Percentiles rank a stretch among this genome's conserved stretches.
Evolutionary conservation across 73 alveolate species (phyloP).

Genomic region (Urostyla sp.): DNA sequence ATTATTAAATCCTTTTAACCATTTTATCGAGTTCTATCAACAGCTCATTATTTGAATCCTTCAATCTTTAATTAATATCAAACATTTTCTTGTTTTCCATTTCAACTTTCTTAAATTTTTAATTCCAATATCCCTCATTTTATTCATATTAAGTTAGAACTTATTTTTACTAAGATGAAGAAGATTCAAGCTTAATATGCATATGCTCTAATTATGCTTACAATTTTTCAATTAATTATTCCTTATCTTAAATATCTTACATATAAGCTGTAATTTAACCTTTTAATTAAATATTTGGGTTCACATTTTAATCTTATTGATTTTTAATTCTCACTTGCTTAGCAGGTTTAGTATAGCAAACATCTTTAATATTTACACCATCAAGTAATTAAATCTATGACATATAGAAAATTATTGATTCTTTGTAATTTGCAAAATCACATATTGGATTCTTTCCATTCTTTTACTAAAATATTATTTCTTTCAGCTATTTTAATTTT

Average conservation of each 20-base stretch:
- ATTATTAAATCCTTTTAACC: constrained; percentile 21
- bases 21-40: constrained; percentile 29
- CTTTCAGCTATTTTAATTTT: not conserved
- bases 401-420: constrained; percentile 24
- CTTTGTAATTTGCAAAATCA: constrained; percentile 49
- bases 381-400: constrained; percentile 20
- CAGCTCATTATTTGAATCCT: constrained; percentile 12
- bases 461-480: not conserved
- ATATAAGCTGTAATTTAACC: not conserved
- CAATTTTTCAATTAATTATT: constrained; percentile 29
- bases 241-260: constrained; percentile 50
- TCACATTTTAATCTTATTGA: not conserved
- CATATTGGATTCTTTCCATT: constrained; percentile 42
- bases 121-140: constrained; percentile 26
- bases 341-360: not conserved
- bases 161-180: constrained; percentile 13
- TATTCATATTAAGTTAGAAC: constrained; percentile 24
- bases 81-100: constrained; percentile 20
- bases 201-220: constrained; percentile 47
- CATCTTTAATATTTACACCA: constrained; percentile 13
- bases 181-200: constrained; percentile 23
- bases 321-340: not conserved
- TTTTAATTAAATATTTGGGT: constrained; percentile 17
- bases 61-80: constrained; percentile 22
- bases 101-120: constrained; percentile 20